phyloP scores from a whole-genome alignment of 164 flowering plant genomes.

The grape (Vitis vinifera) region DNA sequence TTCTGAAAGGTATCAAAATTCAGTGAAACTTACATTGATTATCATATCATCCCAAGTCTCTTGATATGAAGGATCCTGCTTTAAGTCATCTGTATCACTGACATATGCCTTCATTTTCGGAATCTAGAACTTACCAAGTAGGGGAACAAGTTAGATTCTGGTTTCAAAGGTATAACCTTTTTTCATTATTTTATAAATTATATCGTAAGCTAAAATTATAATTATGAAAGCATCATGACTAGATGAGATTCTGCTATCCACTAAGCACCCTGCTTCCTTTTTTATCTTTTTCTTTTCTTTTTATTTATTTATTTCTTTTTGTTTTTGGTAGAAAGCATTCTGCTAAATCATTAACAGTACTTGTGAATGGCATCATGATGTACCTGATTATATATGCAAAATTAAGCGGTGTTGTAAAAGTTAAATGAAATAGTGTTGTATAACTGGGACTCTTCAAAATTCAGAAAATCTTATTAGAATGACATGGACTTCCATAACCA shows the following conservation, averaged over 20 bases:
- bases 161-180: background rate
- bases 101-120: constrained; percentile 98
- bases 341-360: too few relatives aligned
- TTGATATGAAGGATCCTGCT: constrained; percentile 80
- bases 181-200: background rate
- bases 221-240: background rate
- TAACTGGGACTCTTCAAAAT: too few relatives aligned
- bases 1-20: background rate
- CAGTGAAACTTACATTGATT: constrained; percentile 63
- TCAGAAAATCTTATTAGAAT: too few relatives aligned
- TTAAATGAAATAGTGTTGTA: background rate
- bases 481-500: too few relatives aligned
- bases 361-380: too few relatives aligned
- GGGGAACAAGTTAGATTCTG: constrained; percentile 31
- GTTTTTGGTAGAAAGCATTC: too few relatives aligned
- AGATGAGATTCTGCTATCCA: too few relatives aligned
- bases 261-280: too few relatives aligned
- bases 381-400: too few relatives aligned
- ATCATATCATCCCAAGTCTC: constrained; percentile 99
- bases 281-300: too few relatives aligned
- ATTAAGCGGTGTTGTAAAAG: too few relatives aligned
- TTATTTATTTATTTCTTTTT: too few relatives aligned
- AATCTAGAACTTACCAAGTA: constrained; percentile 85
- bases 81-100: constrained; percentile 90
- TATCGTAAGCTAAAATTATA: background rate